A percentile compares a stretch with the other conserved stretches of the same genome.
These are phyloP conservation scores for Verticillium albo-atrum DNA, from an alignment of 2,329 filamentous ascomycete genomes.

Conservation along the genomic window DNA sequence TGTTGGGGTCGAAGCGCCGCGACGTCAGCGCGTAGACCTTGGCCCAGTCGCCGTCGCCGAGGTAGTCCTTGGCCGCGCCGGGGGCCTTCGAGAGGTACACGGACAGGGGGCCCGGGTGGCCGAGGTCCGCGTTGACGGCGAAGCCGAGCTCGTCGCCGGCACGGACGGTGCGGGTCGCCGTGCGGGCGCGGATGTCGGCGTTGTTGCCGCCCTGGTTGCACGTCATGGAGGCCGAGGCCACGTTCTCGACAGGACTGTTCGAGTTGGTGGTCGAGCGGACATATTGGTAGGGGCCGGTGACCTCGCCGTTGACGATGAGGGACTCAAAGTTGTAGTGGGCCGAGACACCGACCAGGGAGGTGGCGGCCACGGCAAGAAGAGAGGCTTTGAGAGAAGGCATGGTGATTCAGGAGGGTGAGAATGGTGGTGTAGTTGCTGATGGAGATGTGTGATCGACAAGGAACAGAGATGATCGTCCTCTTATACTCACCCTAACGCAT, in stretches of 20 bases:
- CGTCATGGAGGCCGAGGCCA: slow-evolving; percentile 29
- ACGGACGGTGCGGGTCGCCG: slow-evolving; percentile 27
- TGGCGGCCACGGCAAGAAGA: slow-evolving; percentile 7
- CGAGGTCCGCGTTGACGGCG: slow-evolving; percentile 26
- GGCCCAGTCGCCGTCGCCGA: slow-evolving; percentile 30
- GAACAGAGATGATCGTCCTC: not conserved
- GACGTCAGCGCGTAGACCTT: slow-evolving; percentile 29
- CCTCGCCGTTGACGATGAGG: slow-evolving; percentile 14
- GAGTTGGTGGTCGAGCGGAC: slow-evolving; percentile 13
- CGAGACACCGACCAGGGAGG: slow-evolving; percentile 6
- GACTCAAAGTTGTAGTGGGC: slow-evolving; percentile 14
- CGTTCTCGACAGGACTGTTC: slow-evolving; percentile 34
- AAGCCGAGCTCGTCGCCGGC: slow-evolving; percentile 38
- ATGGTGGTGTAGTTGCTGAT: not conserved
- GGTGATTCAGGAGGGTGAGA: not conserved
- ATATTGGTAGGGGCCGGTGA: slow-evolving; percentile 12
- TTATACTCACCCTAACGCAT: not conserved
- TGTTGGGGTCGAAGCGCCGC: slow-evolving; percentile 16
- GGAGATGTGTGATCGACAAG: not conserved
- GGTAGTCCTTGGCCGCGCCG: slow-evolving; percentile 19
- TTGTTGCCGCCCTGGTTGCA: slow-evolving; percentile 34
- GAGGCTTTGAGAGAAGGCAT: not conserved
- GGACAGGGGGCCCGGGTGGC: slow-evolving; percentile 31
- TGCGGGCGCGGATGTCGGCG: slow-evolving; percentile 28
- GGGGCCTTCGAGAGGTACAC: slow-evolving; percentile 32